Conservation (phyloP, 2,329 filamentous ascomycete genomes). For the Pseudopithomyces maydicus region DNA sequence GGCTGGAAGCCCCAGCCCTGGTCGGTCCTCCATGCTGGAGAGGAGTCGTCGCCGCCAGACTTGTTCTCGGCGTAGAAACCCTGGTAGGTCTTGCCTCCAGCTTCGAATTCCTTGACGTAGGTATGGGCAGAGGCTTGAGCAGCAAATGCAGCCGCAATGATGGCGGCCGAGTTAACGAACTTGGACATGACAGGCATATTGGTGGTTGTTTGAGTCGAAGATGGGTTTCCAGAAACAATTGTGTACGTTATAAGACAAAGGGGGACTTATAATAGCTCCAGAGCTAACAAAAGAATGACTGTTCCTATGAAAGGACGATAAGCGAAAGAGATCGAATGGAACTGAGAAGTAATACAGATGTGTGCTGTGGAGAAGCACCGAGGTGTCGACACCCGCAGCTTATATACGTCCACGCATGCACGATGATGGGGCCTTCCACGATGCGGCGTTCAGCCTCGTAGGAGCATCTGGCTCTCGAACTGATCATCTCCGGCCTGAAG, state of each 20-base stretch:
- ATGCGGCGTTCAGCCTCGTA: constrained; percentile 5
- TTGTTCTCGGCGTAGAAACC: constrained; percentile 35
- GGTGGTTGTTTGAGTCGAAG: neutral
- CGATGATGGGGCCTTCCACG: neutral
- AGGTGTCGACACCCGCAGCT: neutral
- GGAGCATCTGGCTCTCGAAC: neutral
- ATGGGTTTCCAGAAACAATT: neutral
- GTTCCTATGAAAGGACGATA: neutral
- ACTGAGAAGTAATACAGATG: neutral
- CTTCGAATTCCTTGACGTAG: constrained; percentile 7
- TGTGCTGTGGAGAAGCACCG: neutral
- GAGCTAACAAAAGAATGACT: constrained; percentile 5
- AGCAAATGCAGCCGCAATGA: constrained; percentile 1
- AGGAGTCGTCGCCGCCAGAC: constrained; percentile 29
- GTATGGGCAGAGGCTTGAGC: constrained; percentile 5
- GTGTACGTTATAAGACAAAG: neutral
- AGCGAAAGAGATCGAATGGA: neutral
- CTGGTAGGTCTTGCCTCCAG: constrained; percentile 26
- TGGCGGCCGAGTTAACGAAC: constrained; percentile 3
- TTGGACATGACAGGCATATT: constrained; percentile 7
- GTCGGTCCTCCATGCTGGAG: constrained; percentile 40
- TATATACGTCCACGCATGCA: neutral
- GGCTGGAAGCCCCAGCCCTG: constrained; percentile 41
- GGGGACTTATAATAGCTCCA: constrained; percentile 2
- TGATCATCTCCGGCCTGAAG: constrained; percentile 4